Evolutionary conservation across 1,139 yeast genomes (phyloP), one percentile per base, ranked within the genome.

Genomic region (Lodderomyces parapsilosis): DNA sequence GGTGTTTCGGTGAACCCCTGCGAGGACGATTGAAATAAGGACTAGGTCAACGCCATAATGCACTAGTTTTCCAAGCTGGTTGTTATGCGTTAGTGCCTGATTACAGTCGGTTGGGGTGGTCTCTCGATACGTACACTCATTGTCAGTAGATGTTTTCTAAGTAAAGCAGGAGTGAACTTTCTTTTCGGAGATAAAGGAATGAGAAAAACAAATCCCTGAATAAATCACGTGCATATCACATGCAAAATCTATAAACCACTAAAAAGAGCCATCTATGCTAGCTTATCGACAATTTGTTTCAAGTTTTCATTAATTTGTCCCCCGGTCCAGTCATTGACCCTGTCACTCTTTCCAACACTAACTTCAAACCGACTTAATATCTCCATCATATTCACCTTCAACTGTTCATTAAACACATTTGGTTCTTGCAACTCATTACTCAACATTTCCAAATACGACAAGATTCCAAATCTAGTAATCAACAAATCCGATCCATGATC

Each of bases 1-100:
- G 0, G 88, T 82, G 49, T 79, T 78, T 43, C 82, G 67, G 54
- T 83, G 81, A 42, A 83, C 66, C 1, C 86, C 86, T 0, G 90
- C 88, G 27, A 83, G 65, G 19, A 84, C 65, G 57, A 84, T 74
- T 2, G 88, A 80, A 15, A 82, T 63, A 45, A 84, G 63, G 1
- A 83, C 73, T 45, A 83, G 65, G 53, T 83, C 89, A 36, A 81
- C 53, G 0, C 82, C 68, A 49, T 79, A 79, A 56, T 81, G 86
- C 2, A 77, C 63, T 37, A 79, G 50, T 55, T 68, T 77, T 0
- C 83, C 83, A 27, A 78, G 56, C 81, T 76, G 15, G 15, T 7
- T 13, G 4, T 15, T 24, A 5, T 15, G 5, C 8, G 33, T 30
- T 30, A 30, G 33, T 30, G 15, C 15, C 13, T 4, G 4, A 6